Evolutionary conservation across 176 grass and related monocot species (phyloP), one percentile per base, ranked within the genome.

Genomic region (Stipa capillata): DNA sequence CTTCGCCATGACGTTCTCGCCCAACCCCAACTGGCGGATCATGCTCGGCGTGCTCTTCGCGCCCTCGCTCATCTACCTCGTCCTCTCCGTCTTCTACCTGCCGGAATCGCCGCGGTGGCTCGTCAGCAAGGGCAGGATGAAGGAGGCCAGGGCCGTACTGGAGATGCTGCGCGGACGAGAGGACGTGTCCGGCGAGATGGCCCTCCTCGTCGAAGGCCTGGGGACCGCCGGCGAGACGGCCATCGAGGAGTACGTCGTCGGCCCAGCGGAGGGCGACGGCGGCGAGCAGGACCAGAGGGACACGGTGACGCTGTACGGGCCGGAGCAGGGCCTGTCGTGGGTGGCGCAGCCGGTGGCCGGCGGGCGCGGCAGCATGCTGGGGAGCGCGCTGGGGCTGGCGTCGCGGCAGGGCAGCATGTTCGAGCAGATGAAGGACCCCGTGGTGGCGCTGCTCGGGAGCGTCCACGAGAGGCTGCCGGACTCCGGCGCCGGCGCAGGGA

Each of bases 71-170:
- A 0, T 90, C 13, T 98, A 94, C 69, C 65, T 98, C 7, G 66
- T 39, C 0, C 56, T 98, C 1, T 62, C 86, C 12, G 56, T 90
- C 3, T 56, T 90, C 68, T 98, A 85, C 84, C 78, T 92, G 12
- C 87, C 92, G 1, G 95, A 98, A 66, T 97, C 94, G 28, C 94
- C 94, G 17, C 82, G 91, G 4, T 94, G 89, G 91, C 94, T 97
- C 0, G 94, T 94, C 6, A 92, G 87, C 88, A 97, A 97, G 87
- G 94, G 94, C 0, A 50, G 85, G 4, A 94, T 94, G 89, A 88
- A 74, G 51, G 90, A 98, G 69, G 95, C 92, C 0, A 85, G 89
- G 80, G 69, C 42, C 2, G 75, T 89, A 13, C 72, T 94, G 11
- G 87, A 92, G 84, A 94, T 78, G 83, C 63, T 98, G 10, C 85